Conservation (phyloP, 1,284 basidiomycete genomes). For the Fomitopsis palustris region DNA sequence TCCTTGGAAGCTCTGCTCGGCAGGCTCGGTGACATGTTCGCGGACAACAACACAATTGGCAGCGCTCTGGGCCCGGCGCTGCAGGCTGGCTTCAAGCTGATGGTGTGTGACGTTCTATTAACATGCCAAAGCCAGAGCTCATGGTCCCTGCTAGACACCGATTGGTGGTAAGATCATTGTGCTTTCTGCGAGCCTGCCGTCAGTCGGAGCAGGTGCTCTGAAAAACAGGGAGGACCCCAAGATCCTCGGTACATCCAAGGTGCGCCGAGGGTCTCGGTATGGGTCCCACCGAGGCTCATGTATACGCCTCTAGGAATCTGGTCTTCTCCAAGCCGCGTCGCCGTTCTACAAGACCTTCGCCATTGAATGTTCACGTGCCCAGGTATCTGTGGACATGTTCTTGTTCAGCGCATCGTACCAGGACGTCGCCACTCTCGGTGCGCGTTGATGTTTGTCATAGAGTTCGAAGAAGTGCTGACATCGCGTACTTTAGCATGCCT, state of each 20-base stretch:
- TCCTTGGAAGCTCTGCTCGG: constrained; percentile 83
- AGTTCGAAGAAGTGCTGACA: background rate
- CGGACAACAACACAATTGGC: constrained; percentile 87
- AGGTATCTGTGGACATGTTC: constrained; percentile 99
- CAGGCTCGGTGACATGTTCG: constrained; percentile 93
- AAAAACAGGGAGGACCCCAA: constrained; percentile 98
- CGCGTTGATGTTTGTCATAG: constrained; percentile 7
- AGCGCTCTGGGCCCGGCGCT: constrained; percentile 95
- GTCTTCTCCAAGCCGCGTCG: constrained; percentile 83
- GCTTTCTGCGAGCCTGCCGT: constrained; percentile 87
- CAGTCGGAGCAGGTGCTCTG: constrained; percentile 85
- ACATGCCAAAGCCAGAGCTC: constrained; percentile 1
- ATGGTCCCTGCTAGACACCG: constrained; percentile 50
- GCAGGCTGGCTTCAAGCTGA: constrained; percentile 94
- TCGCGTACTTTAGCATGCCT: constrained; percentile 62
- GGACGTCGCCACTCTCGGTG: constrained; percentile 91
- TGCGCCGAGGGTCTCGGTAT: constrained; percentile 25
- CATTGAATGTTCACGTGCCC: constrained; percentile 96
- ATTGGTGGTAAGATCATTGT: constrained; percentile 96
- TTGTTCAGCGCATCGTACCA: constrained; percentile 92
- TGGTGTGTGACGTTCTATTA: constrained; percentile 46
- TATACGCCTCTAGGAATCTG: constrained; percentile 61
- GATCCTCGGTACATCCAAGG: constrained; percentile 92
- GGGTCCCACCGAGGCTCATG: background rate
- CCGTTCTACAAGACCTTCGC: constrained; percentile 99